Evolutionary conservation across 768 basidiomycete species (phyloP).

Genomic region (Solioccasus polychromus): DNA sequence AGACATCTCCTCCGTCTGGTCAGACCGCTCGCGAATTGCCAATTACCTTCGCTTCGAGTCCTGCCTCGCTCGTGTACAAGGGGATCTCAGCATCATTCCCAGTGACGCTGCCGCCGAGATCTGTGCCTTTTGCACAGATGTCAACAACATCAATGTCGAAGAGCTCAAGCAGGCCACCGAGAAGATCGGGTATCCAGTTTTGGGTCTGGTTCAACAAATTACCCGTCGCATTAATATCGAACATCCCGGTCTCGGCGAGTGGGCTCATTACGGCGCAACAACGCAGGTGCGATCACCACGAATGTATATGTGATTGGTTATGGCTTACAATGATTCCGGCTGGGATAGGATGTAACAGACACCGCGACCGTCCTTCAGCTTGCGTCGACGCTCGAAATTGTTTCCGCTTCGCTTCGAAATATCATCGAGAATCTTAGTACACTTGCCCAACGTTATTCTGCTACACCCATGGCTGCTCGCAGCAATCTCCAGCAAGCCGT

Average conservation of each 20-base stretch:
- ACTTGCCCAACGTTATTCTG: conserved; percentile 31
- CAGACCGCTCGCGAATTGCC: conserved; percentile 28
- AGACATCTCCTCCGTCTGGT: conserved; percentile 39
- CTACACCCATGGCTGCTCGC: conserved; percentile 44
- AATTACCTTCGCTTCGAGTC: conserved; percentile 32
- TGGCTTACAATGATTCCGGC: not conserved
- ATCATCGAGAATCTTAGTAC: conserved; percentile 30
- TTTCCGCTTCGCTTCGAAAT: conserved; percentile 26
- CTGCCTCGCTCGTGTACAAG: conserved; percentile 37
- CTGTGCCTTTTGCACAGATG: conserved; percentile 30
- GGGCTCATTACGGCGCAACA: conserved; percentile 48
- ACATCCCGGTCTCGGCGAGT: conserved; percentile 39
- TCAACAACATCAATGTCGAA: conserved; percentile 38
- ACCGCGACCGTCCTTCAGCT: conserved; percentile 45
- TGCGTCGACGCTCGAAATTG: conserved; percentile 36
- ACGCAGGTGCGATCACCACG: conserved; percentile 38
- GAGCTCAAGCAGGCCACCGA: conserved; percentile 39
- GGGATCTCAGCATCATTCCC: conserved; percentile 38
- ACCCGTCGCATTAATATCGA: conserved; percentile 36
- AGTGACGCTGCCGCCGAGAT: conserved; percentile 36
- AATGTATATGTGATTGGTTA: too few species aligned
- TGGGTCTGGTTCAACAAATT: conserved; percentile 44
- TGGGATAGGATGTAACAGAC: conserved; percentile 45
- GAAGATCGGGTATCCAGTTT: conserved; percentile 43
- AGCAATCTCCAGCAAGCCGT: conserved; percentile 50